Conservation (phyloP, 148 eudicot species). For the Persicaria maculosa region DNA sequence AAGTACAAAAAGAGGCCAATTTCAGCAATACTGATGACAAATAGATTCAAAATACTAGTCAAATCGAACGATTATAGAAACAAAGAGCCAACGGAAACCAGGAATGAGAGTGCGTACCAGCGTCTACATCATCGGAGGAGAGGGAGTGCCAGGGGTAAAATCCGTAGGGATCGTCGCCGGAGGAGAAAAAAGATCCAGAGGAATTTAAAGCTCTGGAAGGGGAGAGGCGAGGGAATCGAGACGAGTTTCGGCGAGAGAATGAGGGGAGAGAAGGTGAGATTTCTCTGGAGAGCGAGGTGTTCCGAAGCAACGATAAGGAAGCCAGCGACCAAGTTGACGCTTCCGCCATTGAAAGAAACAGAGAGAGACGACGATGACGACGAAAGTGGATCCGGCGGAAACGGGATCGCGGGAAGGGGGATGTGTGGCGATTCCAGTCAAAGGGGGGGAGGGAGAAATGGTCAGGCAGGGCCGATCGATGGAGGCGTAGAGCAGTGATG, state of each 20-base stretch:
- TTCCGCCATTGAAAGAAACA: slow-evolving; percentile 9
- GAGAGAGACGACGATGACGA: background rate
- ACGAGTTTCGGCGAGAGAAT: background rate
- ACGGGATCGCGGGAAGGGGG: background rate
- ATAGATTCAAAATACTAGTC: background rate
- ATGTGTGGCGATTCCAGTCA: background rate
- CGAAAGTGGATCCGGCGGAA: background rate
- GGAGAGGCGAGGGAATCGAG: background rate
- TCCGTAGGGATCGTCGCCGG: slow-evolving; percentile 13
- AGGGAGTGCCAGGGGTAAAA: slow-evolving; percentile 6
- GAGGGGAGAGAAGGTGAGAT: background rate
- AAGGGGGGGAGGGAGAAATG: background rate
- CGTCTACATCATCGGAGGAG: slow-evolving; percentile 11
- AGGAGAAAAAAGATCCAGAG: background rate
- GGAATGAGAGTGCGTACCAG: slow-evolving; percentile 4
- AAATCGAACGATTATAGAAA: background rate
- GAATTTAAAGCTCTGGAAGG: slow-evolving; percentile 1
- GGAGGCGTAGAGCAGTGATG: background rate
- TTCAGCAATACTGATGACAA: background rate
- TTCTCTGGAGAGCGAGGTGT: slow-evolving; percentile 7
- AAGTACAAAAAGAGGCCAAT: background rate
- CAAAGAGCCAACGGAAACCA: background rate
- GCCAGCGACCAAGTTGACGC: slow-evolving; percentile 2
- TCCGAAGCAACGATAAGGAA: background rate
- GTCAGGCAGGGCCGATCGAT: background rate